Percentiles rank a stretch among this genome's conserved stretches.
Conservation (phyloP, 1,284 basidiomycete species). For the Schizophyllum commune region DNA sequence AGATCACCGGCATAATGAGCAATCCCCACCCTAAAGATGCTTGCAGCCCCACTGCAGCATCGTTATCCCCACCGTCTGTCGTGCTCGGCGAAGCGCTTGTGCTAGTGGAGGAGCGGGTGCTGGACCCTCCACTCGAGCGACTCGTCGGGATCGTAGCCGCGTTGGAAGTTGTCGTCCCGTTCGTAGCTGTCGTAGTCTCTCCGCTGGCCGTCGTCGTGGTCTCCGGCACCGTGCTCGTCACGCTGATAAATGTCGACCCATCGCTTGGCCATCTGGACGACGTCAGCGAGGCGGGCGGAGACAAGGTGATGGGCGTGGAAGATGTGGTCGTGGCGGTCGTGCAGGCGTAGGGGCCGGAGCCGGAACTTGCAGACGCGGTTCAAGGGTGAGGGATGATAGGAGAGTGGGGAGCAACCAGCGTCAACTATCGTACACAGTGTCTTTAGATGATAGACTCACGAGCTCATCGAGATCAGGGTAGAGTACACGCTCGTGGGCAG, state of each 20-base stretch:
- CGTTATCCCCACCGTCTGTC: background rate
- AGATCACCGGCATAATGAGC: background rate
- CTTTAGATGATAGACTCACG: background rate
- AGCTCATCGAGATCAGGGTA: background rate
- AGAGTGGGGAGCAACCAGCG: too few relatives aligned
- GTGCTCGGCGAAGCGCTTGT: background rate
- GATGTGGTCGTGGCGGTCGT: background rate
- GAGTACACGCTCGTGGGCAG: background rate
- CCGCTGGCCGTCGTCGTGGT: background rate
- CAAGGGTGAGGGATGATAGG: too few relatives aligned
- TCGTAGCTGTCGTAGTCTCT: background rate
- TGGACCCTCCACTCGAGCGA: background rate
- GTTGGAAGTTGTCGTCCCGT: background rate
- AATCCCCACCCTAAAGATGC: background rate
- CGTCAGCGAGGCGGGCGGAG: background rate
- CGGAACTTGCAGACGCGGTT: too few relatives aligned
- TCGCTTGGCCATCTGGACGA: background rate
- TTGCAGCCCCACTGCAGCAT: background rate
- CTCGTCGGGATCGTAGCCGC: too few relatives aligned
- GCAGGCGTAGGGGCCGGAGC: background rate
- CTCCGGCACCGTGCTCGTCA: background rate
- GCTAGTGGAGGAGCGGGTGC: background rate
- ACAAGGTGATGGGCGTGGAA: background rate
- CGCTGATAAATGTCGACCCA: background rate
- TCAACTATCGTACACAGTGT: background rate